A percentile compares a stretch with the other conserved stretches of the same genome.
These are phyloP conservation scores for Heliocybe sulcata DNA, from an alignment of 1,284 basidiomycete species.

Conservation along the genomic window DNA sequence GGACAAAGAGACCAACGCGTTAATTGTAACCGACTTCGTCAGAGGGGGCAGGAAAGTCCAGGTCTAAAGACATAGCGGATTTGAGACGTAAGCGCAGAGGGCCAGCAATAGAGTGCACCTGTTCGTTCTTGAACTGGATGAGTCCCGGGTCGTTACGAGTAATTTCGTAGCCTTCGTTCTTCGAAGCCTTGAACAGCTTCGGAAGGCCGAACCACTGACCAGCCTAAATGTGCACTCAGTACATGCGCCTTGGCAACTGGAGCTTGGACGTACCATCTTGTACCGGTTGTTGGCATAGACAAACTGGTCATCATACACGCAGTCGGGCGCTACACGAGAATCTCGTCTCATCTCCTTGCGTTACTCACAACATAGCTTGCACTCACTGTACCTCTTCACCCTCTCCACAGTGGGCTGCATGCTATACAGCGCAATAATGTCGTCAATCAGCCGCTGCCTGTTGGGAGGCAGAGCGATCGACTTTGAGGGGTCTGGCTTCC, in stretches of 20 bases:
- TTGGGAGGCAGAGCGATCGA: slow-evolving; percentile 20
- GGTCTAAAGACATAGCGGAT: slow-evolving; percentile 10
- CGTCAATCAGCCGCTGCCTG: slow-evolving; percentile 20
- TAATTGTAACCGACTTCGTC: slow-evolving; percentile 21
- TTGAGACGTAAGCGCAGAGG: not conserved
- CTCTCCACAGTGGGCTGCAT: slow-evolving; percentile 20
- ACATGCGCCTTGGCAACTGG: not conserved
- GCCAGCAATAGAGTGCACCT: slow-evolving; percentile 11
- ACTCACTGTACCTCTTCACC: slow-evolving; percentile 19
- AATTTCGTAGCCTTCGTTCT: slow-evolving; percentile 22
- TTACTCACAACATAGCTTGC: not conserved
- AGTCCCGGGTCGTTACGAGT: slow-evolving; percentile 21
- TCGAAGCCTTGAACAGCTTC: slow-evolving; percentile 20
- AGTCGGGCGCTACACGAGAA: slow-evolving; percentile 14
- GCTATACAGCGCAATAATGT: slow-evolving; percentile 22
- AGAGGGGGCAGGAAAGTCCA: slow-evolving; percentile 21
- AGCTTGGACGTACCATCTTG: slow-evolving; percentile 14
- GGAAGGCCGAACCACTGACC: slow-evolving; percentile 27
- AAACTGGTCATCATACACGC: slow-evolving; percentile 25
- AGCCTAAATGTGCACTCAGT: slow-evolving; percentile 8
- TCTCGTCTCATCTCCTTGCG: not conserved
- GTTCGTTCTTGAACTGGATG: slow-evolving; percentile 26
- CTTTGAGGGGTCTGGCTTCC: slow-evolving; percentile 19
- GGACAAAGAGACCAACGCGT: slow-evolving; percentile 21
- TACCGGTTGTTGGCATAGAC: slow-evolving; percentile 25